Conservation (phyloP, 495 filamentous ascomycete species). For the Ramalina intermedia region DNA sequence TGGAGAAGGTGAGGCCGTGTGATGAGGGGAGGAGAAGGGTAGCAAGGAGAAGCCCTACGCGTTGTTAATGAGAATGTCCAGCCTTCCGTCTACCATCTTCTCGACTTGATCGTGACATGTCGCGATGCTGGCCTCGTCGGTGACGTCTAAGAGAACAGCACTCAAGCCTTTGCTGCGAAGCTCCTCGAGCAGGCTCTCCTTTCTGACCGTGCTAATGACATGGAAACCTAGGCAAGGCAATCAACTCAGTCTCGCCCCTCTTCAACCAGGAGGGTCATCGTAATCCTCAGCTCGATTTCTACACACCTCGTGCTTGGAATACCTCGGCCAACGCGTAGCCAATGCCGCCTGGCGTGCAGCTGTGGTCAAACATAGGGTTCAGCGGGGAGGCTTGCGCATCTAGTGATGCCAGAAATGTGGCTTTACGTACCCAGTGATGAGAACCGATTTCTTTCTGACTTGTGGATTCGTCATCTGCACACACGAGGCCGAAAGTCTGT, state of each 20-base stretch:
- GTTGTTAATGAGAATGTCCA: conserved; percentile 24
- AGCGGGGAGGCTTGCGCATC: not conserved
- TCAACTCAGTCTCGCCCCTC: not conserved
- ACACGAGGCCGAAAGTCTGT: not conserved
- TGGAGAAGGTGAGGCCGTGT: not conserved
- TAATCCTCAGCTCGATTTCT: not conserved
- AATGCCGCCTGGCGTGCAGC: not conserved
- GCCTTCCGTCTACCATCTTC: conserved; percentile 15
- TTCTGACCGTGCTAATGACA: not conserved
- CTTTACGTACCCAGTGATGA: not conserved
- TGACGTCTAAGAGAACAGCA: conserved; percentile 23
- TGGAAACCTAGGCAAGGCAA: not conserved
- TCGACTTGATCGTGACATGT: conserved; percentile 15
- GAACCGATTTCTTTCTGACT: not conserved
- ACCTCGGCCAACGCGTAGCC: not conserved
- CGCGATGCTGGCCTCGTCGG: conserved; percentile 14
- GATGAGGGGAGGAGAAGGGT: not conserved
- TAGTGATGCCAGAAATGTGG: not conserved
- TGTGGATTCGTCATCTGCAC: not conserved
- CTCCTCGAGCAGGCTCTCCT: not conserved
- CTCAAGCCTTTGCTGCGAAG: not conserved
- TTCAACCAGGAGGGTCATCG: not conserved
- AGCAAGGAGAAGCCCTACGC: conserved; percentile 1
- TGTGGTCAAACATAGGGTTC: not conserved
- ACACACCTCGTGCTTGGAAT: not conserved